Evolutionary conservation across 139 green algal species (phyloP).

Genomic region (Desmodesmus armatus): DNA sequence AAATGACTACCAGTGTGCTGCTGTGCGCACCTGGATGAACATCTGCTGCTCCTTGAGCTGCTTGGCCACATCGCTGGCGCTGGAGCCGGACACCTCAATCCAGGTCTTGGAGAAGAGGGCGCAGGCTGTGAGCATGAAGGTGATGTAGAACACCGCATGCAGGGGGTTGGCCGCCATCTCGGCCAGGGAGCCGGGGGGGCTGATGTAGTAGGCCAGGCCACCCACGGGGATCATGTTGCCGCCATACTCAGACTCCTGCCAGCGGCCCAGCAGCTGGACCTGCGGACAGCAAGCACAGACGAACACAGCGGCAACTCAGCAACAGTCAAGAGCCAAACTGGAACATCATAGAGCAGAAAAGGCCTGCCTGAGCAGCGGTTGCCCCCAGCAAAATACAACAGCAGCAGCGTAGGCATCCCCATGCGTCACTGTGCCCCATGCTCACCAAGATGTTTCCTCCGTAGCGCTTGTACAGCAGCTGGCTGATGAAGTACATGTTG

Average conservation of each 20-base stretch:
- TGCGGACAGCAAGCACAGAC: neutral
- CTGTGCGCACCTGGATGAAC: conserved; percentile 82
- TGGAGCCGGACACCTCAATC: conserved; percentile 99
- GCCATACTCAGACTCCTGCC: conserved; percentile 76
- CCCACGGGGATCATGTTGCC: conserved; percentile 92
- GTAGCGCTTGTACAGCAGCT: conserved; percentile 98
- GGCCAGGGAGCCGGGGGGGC: conserved; percentile 84
- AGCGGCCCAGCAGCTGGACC: conserved; percentile 71
- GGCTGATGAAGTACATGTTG: conserved; percentile 99
- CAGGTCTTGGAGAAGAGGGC: conserved; percentile 99
- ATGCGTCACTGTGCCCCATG: neutral
- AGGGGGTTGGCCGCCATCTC: conserved; percentile 94
- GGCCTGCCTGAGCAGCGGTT: too few relatives aligned
- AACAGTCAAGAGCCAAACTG: neutral
- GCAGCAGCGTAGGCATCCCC: too few relatives aligned
- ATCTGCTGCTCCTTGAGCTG: conserved; percentile 98
- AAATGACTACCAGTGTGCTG: too few relatives aligned
- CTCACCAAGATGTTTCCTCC: conserved; percentile 93
- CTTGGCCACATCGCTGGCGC: conserved; percentile 95
- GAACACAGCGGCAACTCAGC: neutral
- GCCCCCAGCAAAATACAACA: too few relatives aligned
- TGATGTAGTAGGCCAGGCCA: conserved; percentile 99
- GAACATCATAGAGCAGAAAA: too few relatives aligned
- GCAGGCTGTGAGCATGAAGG: conserved; percentile 98
- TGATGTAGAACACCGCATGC: conserved; percentile 97